Base-by-base conservation (phyloP, 306 rosid species). In the Calophaca sinica region DNA sequence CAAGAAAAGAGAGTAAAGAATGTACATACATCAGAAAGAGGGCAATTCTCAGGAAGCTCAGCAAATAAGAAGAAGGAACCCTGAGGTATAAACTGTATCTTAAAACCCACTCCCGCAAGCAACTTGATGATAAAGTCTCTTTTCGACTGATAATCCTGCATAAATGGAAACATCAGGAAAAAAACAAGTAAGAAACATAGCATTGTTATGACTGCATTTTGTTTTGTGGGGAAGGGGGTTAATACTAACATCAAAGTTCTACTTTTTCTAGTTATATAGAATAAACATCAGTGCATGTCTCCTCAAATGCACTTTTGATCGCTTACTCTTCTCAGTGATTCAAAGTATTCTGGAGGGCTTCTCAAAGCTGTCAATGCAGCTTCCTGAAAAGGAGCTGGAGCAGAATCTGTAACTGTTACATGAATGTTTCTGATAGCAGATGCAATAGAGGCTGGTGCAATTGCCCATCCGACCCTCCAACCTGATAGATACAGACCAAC, bases 401-500 rank as follows among this genome's bases (percentile, higher is more conserved):
- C 97, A 45, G 82, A 87, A 84, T 93, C 96, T 39, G 92, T 83
- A 49, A 87, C 54, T 82, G 35, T 89, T 51, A 51, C 39, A 68
- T 93, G 97, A 81, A 93, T 89, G 73, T 89, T 93, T 83, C 83
- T 81, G 66, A 93, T 91, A 73, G 96, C 92, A 75, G 94, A 84
- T 31, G 92, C 89, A 76, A 91, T 69, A 46, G 54, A 68, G 62
- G 93, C 50, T n/a, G 98, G 96, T 63, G 93, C 98, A 35, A 93
- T 84, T 36, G 97, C 94, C 98, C 98, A 93, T 80, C 98, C 98
- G 20, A 93, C 58, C 68, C 98, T 88, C 98, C 98, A 93, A 66
- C 98, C 98, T 93, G 85, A 77, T 46, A 62, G 55, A 75, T 74
- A 58, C 46, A 70, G 54, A 63, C 38, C 68, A 70, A 72, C 49